These are phyloP conservation scores for Xylaria multiplex DNA, from an alignment of 2,329 filamentous ascomycete species.

Conservation along the genomic window DNA sequence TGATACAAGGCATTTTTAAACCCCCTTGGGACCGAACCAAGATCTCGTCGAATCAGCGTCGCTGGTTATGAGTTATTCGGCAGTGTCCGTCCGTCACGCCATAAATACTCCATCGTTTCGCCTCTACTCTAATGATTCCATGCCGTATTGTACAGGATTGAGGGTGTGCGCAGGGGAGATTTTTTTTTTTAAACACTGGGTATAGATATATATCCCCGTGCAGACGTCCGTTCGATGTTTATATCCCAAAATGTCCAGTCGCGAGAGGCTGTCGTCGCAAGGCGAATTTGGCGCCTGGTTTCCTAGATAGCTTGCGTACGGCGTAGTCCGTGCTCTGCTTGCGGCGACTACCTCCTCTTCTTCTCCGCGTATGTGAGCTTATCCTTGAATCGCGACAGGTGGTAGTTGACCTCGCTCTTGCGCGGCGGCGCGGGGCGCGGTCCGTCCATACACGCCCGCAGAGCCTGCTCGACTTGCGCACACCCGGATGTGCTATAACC, in stretches of 20 bases:
- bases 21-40: background rate
- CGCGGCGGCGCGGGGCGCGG: slow-evolving; percentile 64
- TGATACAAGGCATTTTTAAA: slow-evolving; percentile 9
- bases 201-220: background rate
- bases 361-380: slow-evolving; percentile 70
- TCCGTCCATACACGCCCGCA: slow-evolving; percentile 82
- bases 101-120: background rate
- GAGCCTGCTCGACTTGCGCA: slow-evolving; percentile 66
- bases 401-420: slow-evolving; percentile 91
- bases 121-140: background rate
- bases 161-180: background rate
- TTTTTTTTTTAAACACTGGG: background rate
- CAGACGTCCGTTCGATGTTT: background rate
- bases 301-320: background rate
- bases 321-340: background rate
- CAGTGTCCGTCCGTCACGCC: slow-evolving; percentile 23
- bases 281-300: background rate
- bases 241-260: background rate
- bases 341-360: slow-evolving; percentile 49
- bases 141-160: slow-evolving; percentile 21
- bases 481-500: slow-evolving; percentile 73
- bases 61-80: slow-evolving; percentile 2
- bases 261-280: background rate
- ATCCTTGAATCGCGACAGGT: slow-evolving; percentile 81
- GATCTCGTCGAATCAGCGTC: background rate